phyloP scores from a whole-genome alignment of 139 green algal species.

The Chlorella sp. region DNA sequence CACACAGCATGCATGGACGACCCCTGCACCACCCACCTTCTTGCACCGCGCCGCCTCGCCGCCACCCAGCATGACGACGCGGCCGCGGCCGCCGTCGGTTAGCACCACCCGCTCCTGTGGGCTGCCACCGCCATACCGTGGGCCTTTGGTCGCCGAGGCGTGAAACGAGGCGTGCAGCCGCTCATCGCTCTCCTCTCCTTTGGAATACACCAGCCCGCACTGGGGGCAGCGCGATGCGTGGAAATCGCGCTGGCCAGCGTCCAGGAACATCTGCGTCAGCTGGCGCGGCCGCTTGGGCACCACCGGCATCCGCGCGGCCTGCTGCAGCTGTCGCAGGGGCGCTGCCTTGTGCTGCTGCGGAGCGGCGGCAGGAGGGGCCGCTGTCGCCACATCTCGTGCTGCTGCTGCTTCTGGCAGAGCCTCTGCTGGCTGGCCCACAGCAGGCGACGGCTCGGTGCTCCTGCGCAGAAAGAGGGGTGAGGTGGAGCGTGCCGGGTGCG shows the following conservation, averaged over 20 bases:
- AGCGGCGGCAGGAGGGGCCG: background rate
- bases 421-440: too few species aligned
- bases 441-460: too few species aligned
- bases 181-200: conserved; percentile 40
- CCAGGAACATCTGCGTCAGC: conserved; percentile 47
- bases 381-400: background rate
- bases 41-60: background rate
- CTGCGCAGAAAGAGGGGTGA: too few species aligned
- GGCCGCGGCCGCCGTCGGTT: conserved; percentile 8
- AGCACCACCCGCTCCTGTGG: conserved; percentile 5
- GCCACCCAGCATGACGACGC: conserved; percentile 14
- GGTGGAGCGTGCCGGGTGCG: too few species aligned
- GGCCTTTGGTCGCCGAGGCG: background rate
- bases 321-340: background rate
- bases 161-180: conserved; percentile 45
- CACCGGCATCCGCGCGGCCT: background rate
- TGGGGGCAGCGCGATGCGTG: conserved; percentile 31
- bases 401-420: background rate
- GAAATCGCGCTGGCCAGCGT: conserved; percentile 55
- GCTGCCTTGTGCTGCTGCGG: background rate
- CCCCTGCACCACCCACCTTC: background rate
- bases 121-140: conserved; percentile 26
- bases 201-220: conserved; percentile 54
- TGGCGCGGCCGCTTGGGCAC: background rate
- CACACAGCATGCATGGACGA: too few species aligned